These are phyloP conservation scores for Micromonas pusilla DNA, from an alignment of 139 green algal genomes.

Conservation along the genomic window DNA sequence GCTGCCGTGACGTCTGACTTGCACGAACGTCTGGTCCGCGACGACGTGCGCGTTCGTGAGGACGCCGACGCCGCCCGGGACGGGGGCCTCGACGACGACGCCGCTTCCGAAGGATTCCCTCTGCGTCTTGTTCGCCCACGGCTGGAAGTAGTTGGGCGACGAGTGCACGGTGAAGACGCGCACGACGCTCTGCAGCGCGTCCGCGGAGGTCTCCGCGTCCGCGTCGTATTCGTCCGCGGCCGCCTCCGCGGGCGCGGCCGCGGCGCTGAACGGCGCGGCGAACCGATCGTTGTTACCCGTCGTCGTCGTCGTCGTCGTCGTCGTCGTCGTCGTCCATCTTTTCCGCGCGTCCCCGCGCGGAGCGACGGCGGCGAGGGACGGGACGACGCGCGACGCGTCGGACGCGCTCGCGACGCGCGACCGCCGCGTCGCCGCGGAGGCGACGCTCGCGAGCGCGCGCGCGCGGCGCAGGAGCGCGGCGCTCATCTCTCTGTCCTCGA, in stretches of 20 bases:
- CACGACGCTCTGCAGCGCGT: conserved; percentile 51
- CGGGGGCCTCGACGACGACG: conserved; percentile 53
- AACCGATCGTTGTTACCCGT: neutral
- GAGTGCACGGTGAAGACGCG: conserved; percentile 61
- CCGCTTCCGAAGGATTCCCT: conserved; percentile 44
- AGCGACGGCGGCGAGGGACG: neutral
- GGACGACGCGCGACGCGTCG: neutral
- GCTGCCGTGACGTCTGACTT: conserved; percentile 57
- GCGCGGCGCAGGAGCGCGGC: too few species aligned
- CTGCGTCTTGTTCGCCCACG: conserved; percentile 70
- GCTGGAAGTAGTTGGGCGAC: conserved; percentile 56
- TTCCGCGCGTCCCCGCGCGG: neutral
- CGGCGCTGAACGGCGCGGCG: neutral
- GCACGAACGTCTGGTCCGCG: conserved; percentile 59
- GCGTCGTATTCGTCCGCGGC: neutral
- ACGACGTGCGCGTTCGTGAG: conserved; percentile 73
- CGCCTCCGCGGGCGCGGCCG: neutral
- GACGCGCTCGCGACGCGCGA: neutral
- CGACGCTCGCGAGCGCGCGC: too few species aligned
- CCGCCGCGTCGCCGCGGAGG: too few species aligned
- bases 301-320: conserved; percentile 3
- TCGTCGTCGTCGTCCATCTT: neutral
- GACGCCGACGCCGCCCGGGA: conserved; percentile 40
- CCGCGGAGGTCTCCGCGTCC: conserved; percentile 36
- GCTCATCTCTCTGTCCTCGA: too few species aligned